Base-by-base conservation (phyloP, 352 stramenopile genomes). In the Lagenidium sp. region DNA sequence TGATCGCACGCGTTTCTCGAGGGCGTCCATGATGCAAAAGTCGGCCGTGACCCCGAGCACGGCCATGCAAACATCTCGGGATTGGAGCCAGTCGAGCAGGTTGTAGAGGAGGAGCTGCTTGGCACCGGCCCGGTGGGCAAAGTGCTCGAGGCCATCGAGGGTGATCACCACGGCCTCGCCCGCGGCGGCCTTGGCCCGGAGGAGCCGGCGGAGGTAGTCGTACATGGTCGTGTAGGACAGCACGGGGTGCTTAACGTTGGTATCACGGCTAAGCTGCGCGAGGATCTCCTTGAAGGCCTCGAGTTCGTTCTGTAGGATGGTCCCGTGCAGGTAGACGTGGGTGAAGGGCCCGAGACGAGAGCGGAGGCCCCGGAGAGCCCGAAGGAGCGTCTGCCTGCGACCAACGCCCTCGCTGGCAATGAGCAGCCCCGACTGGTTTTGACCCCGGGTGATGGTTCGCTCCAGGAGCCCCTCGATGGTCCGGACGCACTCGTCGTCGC, bases 71-170 rank as follows among this genome's bases (percentile, higher is more conserved):
- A 93, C 72, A 41, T 90, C 77, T 38, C 69, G 82, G 25, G 68
- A 61, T 77, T 93, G 78, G 22, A 90, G 59, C 80, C 80, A 93
- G 44, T 93, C 80, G 31, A 93, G 70, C 36, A 90, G 44, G 26
- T 89, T 90, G 59, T 93, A 93, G 19, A 93, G 44, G 39, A 93
- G 55, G 28, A 93, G 56, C 47, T 93, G 80, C 54, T 90, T 93
- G 15, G 68, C 40, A 31, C 62, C 85, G 21, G 55, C 64, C 29
- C 82, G 71, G 24, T 53, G 57, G 29, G 82, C 72, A 42, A 90
- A 93, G 41, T 86, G 66, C 38, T 90, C 80, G 22, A 93, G 65
- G 0, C 70, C 64, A 36, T 93, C 80, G 35, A 90, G 49, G 22
- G 89, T 57, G 38, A 90, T 60, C 22, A 93, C 53, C 18, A 90